Conservation (phyloP, 345 rosid genomes). For the Murraya koenigii region DNA sequence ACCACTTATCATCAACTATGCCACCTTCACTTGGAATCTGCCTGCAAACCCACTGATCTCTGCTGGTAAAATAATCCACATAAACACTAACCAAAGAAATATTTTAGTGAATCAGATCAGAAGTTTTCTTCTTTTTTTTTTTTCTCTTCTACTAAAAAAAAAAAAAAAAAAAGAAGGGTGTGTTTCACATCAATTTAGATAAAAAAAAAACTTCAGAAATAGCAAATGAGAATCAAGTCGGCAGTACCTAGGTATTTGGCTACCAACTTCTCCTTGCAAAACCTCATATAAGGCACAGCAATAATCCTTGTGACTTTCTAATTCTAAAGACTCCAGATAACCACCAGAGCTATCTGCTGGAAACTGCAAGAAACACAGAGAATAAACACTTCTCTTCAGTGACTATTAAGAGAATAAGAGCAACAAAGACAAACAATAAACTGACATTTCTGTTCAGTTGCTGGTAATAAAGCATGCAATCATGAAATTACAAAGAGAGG, state of each 20-base stretch:
- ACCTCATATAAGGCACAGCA: conserved; percentile 49
- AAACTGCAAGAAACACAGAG: conserved; percentile 61
- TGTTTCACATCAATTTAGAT: background rate
- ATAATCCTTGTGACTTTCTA: conserved; percentile 60
- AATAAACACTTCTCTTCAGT: background rate
- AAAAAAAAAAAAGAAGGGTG: background rate
- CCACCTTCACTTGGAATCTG: conserved; percentile 40
- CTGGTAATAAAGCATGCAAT: background rate
- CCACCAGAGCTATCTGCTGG: conserved; percentile 58
- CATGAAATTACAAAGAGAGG: background rate
- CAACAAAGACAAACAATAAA: background rate
- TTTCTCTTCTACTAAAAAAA: no score
- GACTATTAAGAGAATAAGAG: background rate
- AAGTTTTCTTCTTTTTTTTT: background rate
- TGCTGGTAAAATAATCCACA: conserved; percentile 21
- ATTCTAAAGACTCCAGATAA: conserved; percentile 50
- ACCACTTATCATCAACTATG: conserved; percentile 61
- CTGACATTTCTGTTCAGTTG: conserved; percentile 1
- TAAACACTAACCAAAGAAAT: background rate
- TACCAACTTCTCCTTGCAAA: conserved; percentile 55
- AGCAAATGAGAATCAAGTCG: conserved; percentile 6
- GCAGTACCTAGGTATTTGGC: conserved; percentile 59
- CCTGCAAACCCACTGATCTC: conserved; percentile 41
- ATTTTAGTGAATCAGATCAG: background rate
- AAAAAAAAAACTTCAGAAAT: background rate